Evolutionary conservation across 192 early-diverging fungal genomes (phyloP).

Genomic region (Linnemannia schmuckeri): DNA sequence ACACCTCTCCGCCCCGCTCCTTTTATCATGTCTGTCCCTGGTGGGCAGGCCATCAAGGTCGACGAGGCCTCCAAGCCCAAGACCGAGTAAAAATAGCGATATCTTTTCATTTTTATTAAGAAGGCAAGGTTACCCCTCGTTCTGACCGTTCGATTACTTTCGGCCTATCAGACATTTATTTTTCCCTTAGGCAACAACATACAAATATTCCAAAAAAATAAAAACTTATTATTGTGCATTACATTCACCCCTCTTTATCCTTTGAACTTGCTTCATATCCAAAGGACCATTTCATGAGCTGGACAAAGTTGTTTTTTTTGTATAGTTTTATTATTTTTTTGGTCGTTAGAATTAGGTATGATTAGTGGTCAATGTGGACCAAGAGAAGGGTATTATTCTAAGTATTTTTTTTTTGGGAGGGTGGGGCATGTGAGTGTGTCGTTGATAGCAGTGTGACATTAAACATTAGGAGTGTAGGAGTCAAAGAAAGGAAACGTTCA

Average conservation of each 20-base stretch:
- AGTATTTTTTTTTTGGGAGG: neutral
- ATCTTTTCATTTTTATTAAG: too few relatives aligned
- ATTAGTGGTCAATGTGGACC: neutral
- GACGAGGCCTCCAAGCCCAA: slow-evolving; percentile 54
- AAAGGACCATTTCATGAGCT: neutral
- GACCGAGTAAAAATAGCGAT: slow-evolving; percentile 27
- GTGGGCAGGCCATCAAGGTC: slow-evolving; percentile 47
- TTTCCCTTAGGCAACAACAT: too few relatives aligned
- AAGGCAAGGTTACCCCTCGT: too few relatives aligned
- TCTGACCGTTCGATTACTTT: too few relatives aligned
- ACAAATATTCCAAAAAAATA: too few relatives aligned
- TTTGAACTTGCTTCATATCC: too few relatives aligned
- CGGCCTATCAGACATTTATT: too few relatives aligned
- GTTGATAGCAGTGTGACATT: neutral
- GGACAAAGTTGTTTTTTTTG: neutral
- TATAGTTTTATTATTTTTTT: neutral
- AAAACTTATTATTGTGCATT: too few relatives aligned
- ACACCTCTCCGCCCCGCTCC: slow-evolving; percentile 51
- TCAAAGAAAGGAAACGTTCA: too few relatives aligned
- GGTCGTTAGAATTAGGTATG: neutral
- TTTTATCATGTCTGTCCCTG: slow-evolving; percentile 49
- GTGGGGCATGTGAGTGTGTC: too few relatives aligned
- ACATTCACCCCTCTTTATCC: too few relatives aligned
- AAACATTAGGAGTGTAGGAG: neutral
- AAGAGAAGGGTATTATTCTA: neutral